phyloP scores from a whole-genome alignment of 2,329 filamentous ascomycete genomes.

The Delphinella strobiligena region DNA sequence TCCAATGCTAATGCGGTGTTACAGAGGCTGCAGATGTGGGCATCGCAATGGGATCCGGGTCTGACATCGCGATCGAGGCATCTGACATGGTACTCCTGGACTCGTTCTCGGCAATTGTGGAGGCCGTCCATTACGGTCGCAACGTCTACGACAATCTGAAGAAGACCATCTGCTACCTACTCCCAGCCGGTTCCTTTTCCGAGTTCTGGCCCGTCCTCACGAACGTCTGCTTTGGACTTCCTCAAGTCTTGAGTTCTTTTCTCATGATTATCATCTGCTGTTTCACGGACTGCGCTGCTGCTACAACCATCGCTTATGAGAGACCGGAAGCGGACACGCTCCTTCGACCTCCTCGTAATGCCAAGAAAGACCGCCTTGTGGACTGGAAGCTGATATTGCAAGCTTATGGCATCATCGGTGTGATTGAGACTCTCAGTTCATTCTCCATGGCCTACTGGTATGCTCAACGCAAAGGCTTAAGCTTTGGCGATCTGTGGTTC shows the following conservation, averaged over 20 bases:
- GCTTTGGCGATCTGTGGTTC: slow-evolving; percentile 58
- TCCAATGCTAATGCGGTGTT: slow-evolving; percentile 2
- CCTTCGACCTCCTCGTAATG: slow-evolving; percentile 53
- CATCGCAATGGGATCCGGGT: slow-evolving; percentile 46
- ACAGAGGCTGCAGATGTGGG: slow-evolving; percentile 43
- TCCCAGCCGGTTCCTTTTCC: slow-evolving; percentile 61
- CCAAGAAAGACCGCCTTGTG: slow-evolving; percentile 59
- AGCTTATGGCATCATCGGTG: slow-evolving; percentile 58
- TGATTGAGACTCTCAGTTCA: slow-evolving; percentile 31
- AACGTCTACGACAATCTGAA: slow-evolving; percentile 72
- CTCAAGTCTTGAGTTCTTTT: slow-evolving; percentile 61
- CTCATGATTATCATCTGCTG: slow-evolving; percentile 52
- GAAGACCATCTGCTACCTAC: slow-evolving; percentile 63
- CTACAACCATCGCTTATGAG: slow-evolving; percentile 65
- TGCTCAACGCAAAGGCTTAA: slow-evolving; percentile 41
- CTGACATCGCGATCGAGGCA: slow-evolving; percentile 50
- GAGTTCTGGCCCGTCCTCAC: slow-evolving; percentile 69
- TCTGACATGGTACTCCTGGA: slow-evolving; percentile 54
- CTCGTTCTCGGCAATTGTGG: slow-evolving; percentile 58
- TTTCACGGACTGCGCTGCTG: slow-evolving; percentile 65
- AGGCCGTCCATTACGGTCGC: slow-evolving; percentile 60
- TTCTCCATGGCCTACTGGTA: slow-evolving; percentile 37
- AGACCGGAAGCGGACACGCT: slow-evolving; percentile 66
- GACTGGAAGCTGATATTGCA: slow-evolving; percentile 62
- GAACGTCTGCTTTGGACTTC: slow-evolving; percentile 59